Evolutionary conservation across 805 yeast species (phyloP).

Genomic region (Candida orba): DNA sequence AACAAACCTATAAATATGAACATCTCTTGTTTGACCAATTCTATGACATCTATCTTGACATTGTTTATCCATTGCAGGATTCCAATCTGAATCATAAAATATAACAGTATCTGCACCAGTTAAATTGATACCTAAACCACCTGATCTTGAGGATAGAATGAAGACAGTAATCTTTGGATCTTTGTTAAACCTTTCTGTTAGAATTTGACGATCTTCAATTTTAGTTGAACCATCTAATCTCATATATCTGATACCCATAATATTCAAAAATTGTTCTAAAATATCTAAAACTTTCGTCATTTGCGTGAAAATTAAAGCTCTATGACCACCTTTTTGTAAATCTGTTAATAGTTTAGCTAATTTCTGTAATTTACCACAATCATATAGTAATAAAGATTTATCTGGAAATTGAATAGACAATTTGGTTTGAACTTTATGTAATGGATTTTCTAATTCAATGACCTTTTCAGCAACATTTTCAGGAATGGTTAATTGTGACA

Average conservation of each 20-base stretch:
- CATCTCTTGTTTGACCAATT: conserved; percentile 97
- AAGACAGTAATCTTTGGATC: conserved; percentile 85
- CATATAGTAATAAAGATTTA: conserved; percentile 83
- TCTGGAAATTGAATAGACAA: conserved; percentile 94
- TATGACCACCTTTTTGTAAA: conserved; percentile 78
- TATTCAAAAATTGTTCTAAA: conserved; percentile 85
- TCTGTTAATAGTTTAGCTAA: conserved; percentile 70
- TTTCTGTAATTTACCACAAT: conserved; percentile 93
- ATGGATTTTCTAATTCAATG: conserved; percentile 36
- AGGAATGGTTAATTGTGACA: conserved; percentile 47
- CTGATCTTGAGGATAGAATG: conserved; percentile 91
- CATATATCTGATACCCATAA: conserved; percentile 91
- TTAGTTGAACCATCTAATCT: conserved; percentile 96
- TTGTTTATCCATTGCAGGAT: conserved; percentile 98
- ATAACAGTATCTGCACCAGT: conserved; percentile 99
- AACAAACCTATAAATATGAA: conserved; percentile 92
- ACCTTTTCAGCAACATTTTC: conserved; percentile 25
- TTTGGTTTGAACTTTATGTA: conserved; percentile 80
- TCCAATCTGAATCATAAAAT: conserved; percentile 98
- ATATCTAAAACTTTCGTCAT: conserved; percentile 96
- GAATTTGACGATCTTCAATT: conserved; percentile 90
- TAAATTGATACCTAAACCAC: conserved; percentile 94
- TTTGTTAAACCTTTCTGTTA: conserved; percentile 87
- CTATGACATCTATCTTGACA: conserved; percentile 99
- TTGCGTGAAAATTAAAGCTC: conserved; percentile 94